These are phyloP conservation scores for Arthroderma sp. DNA, from an alignment of 2,329 filamentous ascomycete genomes.

Conservation along the genomic window DNA sequence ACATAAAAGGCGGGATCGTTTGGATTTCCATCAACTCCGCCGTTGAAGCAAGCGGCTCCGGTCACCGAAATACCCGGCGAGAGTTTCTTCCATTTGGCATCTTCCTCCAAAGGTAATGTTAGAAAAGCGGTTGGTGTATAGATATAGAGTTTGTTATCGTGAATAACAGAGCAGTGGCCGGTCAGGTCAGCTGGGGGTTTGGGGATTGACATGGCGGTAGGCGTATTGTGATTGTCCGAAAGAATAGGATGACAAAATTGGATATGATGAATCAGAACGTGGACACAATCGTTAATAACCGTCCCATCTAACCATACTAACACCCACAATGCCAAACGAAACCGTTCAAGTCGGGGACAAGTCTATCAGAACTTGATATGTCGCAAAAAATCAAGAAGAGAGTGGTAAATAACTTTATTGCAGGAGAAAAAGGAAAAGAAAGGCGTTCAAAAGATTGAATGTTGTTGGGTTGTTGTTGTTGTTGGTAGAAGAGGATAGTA, in stretches of 20 bases:
- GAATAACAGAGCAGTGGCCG: slow-evolving; percentile 68
- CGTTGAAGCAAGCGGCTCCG: slow-evolving; percentile 65
- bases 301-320: too few relatives aligned
- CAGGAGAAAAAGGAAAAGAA: too few relatives aligned
- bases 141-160: slow-evolving; percentile 71
- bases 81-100: slow-evolving; percentile 58
- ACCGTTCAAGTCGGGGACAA: too few relatives aligned
- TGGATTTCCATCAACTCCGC: slow-evolving; percentile 44
- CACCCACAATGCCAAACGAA: too few relatives aligned
- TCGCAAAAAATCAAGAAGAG: too few relatives aligned
- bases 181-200: slow-evolving; percentile 56
- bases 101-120: slow-evolving; percentile 53
- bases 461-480: too few relatives aligned
- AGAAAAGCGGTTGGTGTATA: slow-evolving; percentile 66
- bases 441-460: too few relatives aligned
- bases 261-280: too few relatives aligned
- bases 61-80: slow-evolving; percentile 55
- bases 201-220: slow-evolving; percentile 53
- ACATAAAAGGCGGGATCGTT: slow-evolving; percentile 58
- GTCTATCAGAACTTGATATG: too few relatives aligned
- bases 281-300: too few relatives aligned
- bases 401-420: too few relatives aligned
- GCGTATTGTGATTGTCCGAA: background rate
- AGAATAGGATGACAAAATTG: background rate
- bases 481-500: too few relatives aligned